phyloP scores from a whole-genome alignment of 148 eudicot genomes.

The Dianthus caryophyllus region DNA sequence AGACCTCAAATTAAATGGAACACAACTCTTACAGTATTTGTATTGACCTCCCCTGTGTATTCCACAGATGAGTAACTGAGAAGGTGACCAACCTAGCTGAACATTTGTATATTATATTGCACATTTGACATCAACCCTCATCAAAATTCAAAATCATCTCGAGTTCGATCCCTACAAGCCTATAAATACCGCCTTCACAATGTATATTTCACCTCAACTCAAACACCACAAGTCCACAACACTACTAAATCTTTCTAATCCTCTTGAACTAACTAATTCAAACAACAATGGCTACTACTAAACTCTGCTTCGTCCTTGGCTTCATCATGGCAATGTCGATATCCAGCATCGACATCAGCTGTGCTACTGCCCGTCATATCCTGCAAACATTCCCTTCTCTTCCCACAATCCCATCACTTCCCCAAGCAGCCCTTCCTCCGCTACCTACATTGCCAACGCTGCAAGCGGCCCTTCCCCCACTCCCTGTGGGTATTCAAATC shows the following conservation, averaged over 20 bases:
- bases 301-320: slow-evolving; percentile 2
- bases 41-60: not conserved
- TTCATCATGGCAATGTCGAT: slow-evolving; percentile 21
- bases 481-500: not conserved
- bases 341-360: slow-evolving; percentile 25
- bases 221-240: not conserved
- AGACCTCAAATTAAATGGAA: too few relatives aligned
- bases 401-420: slow-evolving; percentile 16
- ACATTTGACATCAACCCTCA: not conserved
- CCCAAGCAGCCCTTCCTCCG: slow-evolving; percentile 12
- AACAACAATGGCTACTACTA: slow-evolving; percentile 13
- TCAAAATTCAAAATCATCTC: not conserved
- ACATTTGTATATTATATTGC: not conserved
- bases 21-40: not conserved
- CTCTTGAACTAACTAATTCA: not conserved
- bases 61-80: not conserved
- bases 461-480: slow-evolving; percentile 24
- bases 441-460: not conserved
- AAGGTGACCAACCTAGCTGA: not conserved
- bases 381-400: slow-evolving; percentile 23
- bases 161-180: not conserved
- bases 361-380: slow-evolving; percentile 27
- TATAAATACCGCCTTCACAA: not conserved
- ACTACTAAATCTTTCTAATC: too few relatives aligned
- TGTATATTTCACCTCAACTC: not conserved